These are phyloP conservation scores for Trichoderma erinaceum DNA, from an alignment of 495 filamentous ascomycete species.

Conservation along the genomic window DNA sequence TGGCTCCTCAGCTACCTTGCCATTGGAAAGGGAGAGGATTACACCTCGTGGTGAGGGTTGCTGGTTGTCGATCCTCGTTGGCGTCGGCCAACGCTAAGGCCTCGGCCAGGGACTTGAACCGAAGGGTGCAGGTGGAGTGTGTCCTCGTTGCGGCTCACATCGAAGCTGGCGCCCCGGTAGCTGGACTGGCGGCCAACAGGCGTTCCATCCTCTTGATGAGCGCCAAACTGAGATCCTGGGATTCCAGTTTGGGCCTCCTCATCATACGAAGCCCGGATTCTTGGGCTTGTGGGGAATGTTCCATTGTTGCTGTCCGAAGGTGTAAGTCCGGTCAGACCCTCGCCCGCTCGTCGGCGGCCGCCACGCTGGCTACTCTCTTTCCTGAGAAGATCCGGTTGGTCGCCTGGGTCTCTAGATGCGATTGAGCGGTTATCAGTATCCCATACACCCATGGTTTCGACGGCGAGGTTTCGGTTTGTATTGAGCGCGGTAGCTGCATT, in stretches of 20 bases:
- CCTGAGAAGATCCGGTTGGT: constrained; percentile 21
- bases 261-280: constrained; percentile 9
- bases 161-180: not conserved
- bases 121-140: not conserved
- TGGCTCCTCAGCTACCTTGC: not conserved
- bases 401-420: constrained; percentile 23
- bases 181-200: constrained; percentile 2
- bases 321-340: constrained; percentile 10
- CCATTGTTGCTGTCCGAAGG: not conserved
- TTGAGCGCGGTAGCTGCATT: not conserved
- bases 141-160: not conserved
- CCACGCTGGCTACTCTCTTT: constrained; percentile 9
- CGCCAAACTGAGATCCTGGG: not conserved
- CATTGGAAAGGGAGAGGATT: not conserved
- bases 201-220: not conserved
- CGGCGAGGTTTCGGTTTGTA: constrained; percentile 12
- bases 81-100: not conserved
- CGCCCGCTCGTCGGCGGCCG: constrained; percentile 15
- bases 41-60: not conserved
- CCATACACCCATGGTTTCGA: constrained; percentile 15
- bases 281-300: not conserved
- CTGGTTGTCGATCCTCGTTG: constrained; percentile 1
- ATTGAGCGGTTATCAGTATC: constrained; percentile 13
- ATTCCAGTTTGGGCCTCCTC: constrained; percentile 15
- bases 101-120: not conserved